Evolutionary conservation across 768 basidiomycete genomes (phyloP).

Genomic region (Pholiota microspora): DNA sequence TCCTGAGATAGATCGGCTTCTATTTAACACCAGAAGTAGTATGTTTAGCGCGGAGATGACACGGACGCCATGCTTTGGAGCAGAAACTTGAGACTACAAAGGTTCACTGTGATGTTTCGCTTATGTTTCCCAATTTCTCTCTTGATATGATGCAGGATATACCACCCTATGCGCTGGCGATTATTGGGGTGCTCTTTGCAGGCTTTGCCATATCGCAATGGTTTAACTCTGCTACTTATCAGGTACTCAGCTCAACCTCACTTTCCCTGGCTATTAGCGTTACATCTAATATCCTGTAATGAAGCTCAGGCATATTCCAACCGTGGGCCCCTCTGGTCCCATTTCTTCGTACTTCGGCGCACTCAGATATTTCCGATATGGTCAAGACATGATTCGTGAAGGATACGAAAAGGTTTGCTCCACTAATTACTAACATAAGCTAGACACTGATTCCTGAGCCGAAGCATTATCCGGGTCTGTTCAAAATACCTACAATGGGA

Average conservation of each 20-base stretch:
- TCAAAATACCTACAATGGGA: constrained; percentile 19
- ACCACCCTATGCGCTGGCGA: background rate
- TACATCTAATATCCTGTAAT: background rate
- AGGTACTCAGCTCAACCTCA: background rate
- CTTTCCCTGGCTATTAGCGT: background rate
- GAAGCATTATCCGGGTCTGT: constrained; percentile 16
- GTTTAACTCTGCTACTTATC: background rate
- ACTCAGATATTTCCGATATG: constrained; percentile 11
- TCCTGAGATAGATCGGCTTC: background rate
- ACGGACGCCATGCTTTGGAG: background rate
- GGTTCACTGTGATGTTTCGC: background rate
- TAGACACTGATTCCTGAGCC: background rate
- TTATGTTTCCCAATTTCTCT: background rate
- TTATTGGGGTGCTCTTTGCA: background rate
- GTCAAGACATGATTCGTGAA: constrained; percentile 16
- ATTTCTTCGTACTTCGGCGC: constrained; percentile 13
- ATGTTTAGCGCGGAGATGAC: background rate
- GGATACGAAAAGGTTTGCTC: constrained; percentile 22
- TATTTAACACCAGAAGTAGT: background rate
- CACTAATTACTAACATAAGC: background rate
- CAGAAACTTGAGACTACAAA: background rate
- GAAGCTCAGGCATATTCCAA: constrained; percentile 17
- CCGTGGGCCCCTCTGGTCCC: constrained; percentile 12
- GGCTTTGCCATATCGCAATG: background rate
- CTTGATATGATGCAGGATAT: background rate